These are phyloP conservation scores for Xylariaceae sp. DNA, from an alignment of 2,329 filamentous ascomycete genomes.

Conservation along the genomic window DNA sequence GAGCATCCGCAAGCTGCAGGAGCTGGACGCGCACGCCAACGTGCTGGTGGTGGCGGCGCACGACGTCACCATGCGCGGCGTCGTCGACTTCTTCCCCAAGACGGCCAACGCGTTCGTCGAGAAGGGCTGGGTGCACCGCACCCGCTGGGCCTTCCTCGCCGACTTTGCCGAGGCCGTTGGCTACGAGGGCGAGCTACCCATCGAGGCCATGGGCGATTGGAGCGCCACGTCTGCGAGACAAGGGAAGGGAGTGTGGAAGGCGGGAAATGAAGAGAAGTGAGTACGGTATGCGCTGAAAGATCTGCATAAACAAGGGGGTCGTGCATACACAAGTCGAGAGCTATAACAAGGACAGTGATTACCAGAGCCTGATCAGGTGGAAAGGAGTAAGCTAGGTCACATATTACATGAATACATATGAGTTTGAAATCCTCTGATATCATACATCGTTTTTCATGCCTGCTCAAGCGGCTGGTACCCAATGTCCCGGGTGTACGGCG, in stretches of 20 bases:
- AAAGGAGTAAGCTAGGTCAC: not conserved
- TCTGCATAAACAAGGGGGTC: too few species aligned
- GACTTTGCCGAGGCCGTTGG: constrained; percentile 39
- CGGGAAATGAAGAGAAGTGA: not conserved
- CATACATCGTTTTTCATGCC: not conserved
- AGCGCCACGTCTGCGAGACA: too few species aligned
- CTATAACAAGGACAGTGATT: too few species aligned
- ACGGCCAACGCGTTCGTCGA: constrained; percentile 37
- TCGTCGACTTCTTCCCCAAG: constrained; percentile 42
- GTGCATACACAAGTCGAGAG: too few species aligned
- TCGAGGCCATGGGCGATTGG: constrained; percentile 11
- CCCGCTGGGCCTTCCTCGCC: constrained; percentile 41
- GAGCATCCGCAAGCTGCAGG: constrained; percentile 23
- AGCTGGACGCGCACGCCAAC: constrained; percentile 16
- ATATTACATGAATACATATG: not conserved
- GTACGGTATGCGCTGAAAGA: too few species aligned
- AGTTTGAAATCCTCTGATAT: not conserved
- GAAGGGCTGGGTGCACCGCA: constrained; percentile 37
- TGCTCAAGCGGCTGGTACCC: constrained; percentile 4
- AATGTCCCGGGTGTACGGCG: constrained; percentile 5
- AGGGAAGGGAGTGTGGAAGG: too few species aligned
- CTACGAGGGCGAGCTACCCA: constrained; percentile 16
- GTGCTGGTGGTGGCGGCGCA: constrained; percentile 16
- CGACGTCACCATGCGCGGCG: constrained; percentile 19
- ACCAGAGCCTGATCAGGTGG: too few species aligned